Evolutionary conservation across 352 stramenopile species (phyloP), one percentile per base, ranked within the genome.

Genomic region (Globisporangium splendens): DNA sequence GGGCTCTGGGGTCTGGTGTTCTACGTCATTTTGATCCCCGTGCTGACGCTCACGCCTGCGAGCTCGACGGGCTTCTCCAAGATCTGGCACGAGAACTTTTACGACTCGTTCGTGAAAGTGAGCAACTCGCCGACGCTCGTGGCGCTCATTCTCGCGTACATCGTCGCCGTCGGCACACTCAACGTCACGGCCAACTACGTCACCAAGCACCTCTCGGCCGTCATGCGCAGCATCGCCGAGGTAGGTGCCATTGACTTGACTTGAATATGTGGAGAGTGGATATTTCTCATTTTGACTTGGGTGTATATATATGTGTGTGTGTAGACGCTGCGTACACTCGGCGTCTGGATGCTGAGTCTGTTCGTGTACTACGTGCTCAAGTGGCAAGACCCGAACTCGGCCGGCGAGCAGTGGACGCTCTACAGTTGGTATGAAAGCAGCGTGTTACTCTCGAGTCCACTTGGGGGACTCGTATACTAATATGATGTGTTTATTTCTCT

Each of bases 1-100:
- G 88, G 88, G 0, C 69, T 96, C 18, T 96, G 86, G 86, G 88
- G 88, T 17, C 68, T 95, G n/a, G 75, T 76, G 15, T 91, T 95
- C 60, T 89, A 93, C 59, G 41, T 88, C 31, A 50, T 88, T 43
- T 64, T 91, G 47, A 65, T 90, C 8, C 82, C 83, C 10, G 61
- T 91, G 62, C 77, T 94, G 47, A 78, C 80, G 35, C 67, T 87
- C 24, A 85, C 81, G 24, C 82, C 84, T 2, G 35, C 59, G 17
- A 66, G 59, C 21, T 70, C 66, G 7, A 75, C 78, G 13, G 72
- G 73, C 1, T 74, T 93, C 42, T 74, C 77, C 50, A 82, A 79
- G 63, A 87, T 88, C 48, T 91, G 79, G 79, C 83, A 92, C 62
- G 84, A 94, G 33, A 80, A 94, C 59, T 91, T 92, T 60, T 63